Base-by-base conservation (phyloP, 495 filamentous ascomycete species). In the Lasiosphaeria miniovina region DNA sequence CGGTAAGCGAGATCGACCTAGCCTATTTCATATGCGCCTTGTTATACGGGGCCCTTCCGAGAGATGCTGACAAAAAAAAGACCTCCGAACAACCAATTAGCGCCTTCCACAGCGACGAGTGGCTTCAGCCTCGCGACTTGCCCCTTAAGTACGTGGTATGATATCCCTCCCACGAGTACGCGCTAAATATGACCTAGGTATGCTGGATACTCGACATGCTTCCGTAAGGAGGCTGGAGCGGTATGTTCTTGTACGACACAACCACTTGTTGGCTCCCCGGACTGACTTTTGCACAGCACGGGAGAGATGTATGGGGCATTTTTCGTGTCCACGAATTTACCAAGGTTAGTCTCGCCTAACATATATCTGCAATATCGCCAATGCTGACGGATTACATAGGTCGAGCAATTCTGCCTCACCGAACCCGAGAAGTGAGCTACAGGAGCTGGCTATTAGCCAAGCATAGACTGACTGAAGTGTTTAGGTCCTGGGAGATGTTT, bases 281-380 rank as follows among this genome's bases (percentile, higher is more conserved):
- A 24, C 65, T 60, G 17, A 64, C 17, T 11, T n/a, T 31, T n/a
- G 3, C 10, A 34, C 32, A 74, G 17, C 92, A 96, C 68, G 94
- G 94, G 40, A 91, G 90, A 74, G 94, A 98, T 68, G 93, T 95
- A 5, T 98, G 94, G 94, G 94, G 94, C 55, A 90, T 98, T 63
- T 98, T 97, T 82, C 87, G 94, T 66, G 92, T 98, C 45, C 94
- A 98, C 75, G 93, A 98, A 69, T 98, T 98, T 68, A 94, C 97
- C 74, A 98, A 98, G 86, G 85, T 86, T 38, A 14, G 43, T 46
- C 43, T 46, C 43, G 12, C 12, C 59, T 58, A 59, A 54, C 46
- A 17, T 36, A 14, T 34, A 15, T 62, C 63, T 48, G 3, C 15
- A 38, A 12, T 12, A 11, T 31, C 36, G 9, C 59, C 50, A 49